Evolutionary conservation across 2,329 filamentous ascomycete genomes (phyloP).

Genomic region (Orbilia ellipsospora): DNA sequence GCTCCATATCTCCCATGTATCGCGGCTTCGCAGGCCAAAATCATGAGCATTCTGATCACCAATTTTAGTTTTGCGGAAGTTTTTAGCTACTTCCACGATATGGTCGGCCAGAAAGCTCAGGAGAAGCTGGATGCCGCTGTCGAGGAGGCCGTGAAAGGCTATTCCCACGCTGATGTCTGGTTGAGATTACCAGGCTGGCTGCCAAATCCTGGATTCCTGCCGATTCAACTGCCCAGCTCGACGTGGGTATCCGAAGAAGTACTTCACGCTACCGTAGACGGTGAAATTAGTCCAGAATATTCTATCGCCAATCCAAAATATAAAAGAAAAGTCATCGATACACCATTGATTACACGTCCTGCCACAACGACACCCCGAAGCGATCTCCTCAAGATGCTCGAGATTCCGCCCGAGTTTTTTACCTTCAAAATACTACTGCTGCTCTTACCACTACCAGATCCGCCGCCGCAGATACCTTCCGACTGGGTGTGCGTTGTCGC

Average conservation of each 20-base stretch:
- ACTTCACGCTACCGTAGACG: neutral
- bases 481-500: slow-evolving; percentile 48
- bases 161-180: slow-evolving; percentile 46
- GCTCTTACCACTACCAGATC: slow-evolving; percentile 29
- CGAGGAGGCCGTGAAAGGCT: slow-evolving; percentile 22
- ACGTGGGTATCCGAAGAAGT: slow-evolving; percentile 28
- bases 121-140: slow-evolving; percentile 9
- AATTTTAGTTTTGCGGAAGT: slow-evolving; percentile 53
- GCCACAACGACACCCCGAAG: slow-evolving; percentile 17
- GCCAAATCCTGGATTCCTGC: slow-evolving; percentile 42
- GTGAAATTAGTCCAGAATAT: slow-evolving; percentile 1
- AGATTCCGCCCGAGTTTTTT: slow-evolving; percentile 13
- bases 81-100: slow-evolving; percentile 46
- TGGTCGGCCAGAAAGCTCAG: slow-evolving; percentile 8
- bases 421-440: slow-evolving; percentile 28
- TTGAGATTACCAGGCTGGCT: slow-evolving; percentile 39
- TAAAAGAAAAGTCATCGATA: slow-evolving; percentile 39
- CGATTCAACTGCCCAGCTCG: slow-evolving; percentile 30
- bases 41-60: slow-evolving; percentile 41
- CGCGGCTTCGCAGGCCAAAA: slow-evolving; percentile 22
- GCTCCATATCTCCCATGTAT: slow-evolving; percentile 37
- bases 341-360: slow-evolving; percentile 37
- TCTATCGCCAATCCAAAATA: slow-evolving; percentile 27
- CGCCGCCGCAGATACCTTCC: slow-evolving; percentile 45
- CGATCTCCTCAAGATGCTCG: slow-evolving; percentile 37